Evolutionary conservation across 2,329 filamentous ascomycete genomes (phyloP), one percentile per base, ranked within the genome.

Genomic region (Rhynchosporium graminicola): DNA sequence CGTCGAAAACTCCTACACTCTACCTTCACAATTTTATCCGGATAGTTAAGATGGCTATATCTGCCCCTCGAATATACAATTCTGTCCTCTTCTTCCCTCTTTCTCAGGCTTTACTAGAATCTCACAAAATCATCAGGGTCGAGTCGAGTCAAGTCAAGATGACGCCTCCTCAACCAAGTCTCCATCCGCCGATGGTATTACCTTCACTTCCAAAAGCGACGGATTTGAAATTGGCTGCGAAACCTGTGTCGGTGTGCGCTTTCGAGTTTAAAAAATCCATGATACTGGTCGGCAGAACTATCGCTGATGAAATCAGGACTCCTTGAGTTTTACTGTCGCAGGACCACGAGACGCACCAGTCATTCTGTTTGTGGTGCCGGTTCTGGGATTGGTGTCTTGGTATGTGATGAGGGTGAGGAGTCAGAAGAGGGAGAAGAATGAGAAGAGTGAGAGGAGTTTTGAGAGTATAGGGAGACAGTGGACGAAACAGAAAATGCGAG

Each of bases 361-460:
- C 38, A 33, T 54, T 10, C 26, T 54, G 1, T 54, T 54, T 20
- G 36, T 40, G 1, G 20, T 42, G 12, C 8, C 40, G 12, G 20
- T 54, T 9, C 9, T 54, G 13, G 51, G 51, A 42, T 13, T 40
- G 33, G 51, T 54, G 4, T 54, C 51, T n/a, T 54, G 51, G 51
- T 54, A 54, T 54, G 51, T 54, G 51, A 54, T 36, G 51, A 54
- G 51, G 36, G n/a, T 54, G 1, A 40, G 51, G 40, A 36, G 51
- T 9, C 51, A 54, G n/a, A 54, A 54, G 20, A 29, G 36, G 4
- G 26, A 36, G 2, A 40, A 33, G 38, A 36, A 33, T 9, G 33
- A 54, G n/a, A 54, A 40, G 20, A 13, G 20, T 9, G 26, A 10
- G 4, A 40, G 29, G 20, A 54, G 4, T 10, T 28, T 28, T 20